A percentile compares a stretch with the other conserved stretches of the same genome.
Evolutionary conservation across 73 alveolate species (phyloP).

Genomic region (Paramecium tetraurelia): DNA sequence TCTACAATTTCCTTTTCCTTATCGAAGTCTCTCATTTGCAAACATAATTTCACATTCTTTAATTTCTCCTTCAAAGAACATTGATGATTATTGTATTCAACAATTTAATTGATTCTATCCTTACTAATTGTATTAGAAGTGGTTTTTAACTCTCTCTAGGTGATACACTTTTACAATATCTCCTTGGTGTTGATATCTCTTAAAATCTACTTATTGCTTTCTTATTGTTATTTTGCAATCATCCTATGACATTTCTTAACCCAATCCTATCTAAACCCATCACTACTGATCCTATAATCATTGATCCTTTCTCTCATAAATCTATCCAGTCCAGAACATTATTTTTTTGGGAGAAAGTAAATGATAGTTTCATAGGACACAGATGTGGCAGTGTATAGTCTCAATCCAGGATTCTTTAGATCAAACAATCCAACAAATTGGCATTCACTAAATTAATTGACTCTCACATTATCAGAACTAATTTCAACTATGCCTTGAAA

Average conservation of each 20-base stretch:
- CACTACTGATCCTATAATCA: neutral
- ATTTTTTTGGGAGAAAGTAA: neutral
- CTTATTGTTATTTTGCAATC: neutral
- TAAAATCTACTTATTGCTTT: neutral
- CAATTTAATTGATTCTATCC: slow-evolving; percentile 1
- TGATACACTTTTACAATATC: neutral
- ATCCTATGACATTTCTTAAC: neutral
- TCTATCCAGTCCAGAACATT: neutral
- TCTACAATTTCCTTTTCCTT: neutral
- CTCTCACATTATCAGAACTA: neutral
- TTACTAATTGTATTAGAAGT: neutral
- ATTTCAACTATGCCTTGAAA: neutral
- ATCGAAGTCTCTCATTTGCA: slow-evolving; percentile 42
- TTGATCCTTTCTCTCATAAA: neutral
- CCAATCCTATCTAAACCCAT: neutral
- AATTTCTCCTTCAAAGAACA: neutral
- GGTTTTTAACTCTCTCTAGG: neutral
- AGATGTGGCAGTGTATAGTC: slow-evolving; percentile 14
- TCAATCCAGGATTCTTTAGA: neutral
- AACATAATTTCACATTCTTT: slow-evolving; percentile 4
- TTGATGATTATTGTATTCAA: neutral
- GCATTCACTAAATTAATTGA: neutral
- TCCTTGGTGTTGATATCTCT: neutral
- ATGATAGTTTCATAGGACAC: neutral
- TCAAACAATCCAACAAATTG: slow-evolving; percentile 31